A percentile compares a stretch with the other conserved stretches of the same genome.
phyloP scores from a whole-genome alignment of 257 asterid genomes.

The Nicotiana sylvestris region DNA sequence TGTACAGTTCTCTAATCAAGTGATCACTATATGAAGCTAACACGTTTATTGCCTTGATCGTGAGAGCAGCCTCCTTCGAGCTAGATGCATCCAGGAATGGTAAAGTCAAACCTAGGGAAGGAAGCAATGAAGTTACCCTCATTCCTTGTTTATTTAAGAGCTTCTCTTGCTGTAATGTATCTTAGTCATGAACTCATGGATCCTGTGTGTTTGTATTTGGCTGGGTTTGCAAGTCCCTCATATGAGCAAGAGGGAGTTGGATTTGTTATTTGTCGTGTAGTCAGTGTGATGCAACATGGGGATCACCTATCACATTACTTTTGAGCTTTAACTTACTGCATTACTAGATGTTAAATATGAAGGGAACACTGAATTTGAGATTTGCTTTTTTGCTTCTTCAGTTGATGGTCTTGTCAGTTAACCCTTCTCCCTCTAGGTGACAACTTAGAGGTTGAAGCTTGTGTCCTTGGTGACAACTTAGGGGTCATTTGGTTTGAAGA shows the following conservation, averaged over 20 bases:
- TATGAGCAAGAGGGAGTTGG: not conserved
- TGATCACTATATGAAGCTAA: not conserved
- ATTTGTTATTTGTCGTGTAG: not conserved
- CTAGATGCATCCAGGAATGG: not conserved
- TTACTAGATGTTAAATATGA: not conserved
- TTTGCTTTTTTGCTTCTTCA: not conserved
- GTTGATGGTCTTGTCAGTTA: not conserved
- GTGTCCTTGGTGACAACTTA: too few species aligned
- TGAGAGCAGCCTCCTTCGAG: not conserved
- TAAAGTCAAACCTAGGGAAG: not conserved
- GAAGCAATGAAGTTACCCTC: not conserved
- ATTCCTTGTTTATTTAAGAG: not conserved
- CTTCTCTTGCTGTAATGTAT: not conserved
- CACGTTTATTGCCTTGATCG: not conserved
- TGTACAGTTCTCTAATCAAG: constrained; percentile 6
- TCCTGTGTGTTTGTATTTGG: not conserved
- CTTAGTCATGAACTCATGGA: not conserved
- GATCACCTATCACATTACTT: not conserved
- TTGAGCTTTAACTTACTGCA: not conserved
- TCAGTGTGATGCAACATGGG: not conserved
- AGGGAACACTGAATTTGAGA: not conserved
- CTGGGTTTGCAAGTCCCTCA: not conserved
- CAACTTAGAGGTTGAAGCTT: too few species aligned
- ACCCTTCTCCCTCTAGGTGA: too few species aligned
- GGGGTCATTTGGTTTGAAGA: too few species aligned